Evolutionary conservation across 805 yeast species (phyloP).

Genomic region (Lachancea meyersii): DNA sequence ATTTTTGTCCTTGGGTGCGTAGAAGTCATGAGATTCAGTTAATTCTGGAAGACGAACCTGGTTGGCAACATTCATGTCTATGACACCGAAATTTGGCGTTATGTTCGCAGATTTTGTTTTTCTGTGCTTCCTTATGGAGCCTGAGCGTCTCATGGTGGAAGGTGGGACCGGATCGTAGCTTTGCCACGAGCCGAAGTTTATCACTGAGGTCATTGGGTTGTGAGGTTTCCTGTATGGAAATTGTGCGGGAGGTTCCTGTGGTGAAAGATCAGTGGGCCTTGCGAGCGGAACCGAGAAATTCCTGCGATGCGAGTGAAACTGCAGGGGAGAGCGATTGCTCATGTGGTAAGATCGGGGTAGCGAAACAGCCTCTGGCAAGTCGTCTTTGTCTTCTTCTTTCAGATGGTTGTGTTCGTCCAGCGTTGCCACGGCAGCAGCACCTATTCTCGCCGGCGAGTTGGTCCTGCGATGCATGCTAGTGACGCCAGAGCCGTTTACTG

Average conservation of each 20-base stretch:
- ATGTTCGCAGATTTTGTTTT: slow-evolving; percentile 23
- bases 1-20: neutral
- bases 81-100: slow-evolving; percentile 25
- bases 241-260: slow-evolving; percentile 5
- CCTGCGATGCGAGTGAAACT: slow-evolving; percentile 14
- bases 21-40: neutral
- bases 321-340: slow-evolving; percentile 7
- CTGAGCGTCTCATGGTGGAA: neutral
- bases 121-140: slow-evolving; percentile 20
- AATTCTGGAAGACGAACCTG: slow-evolving; percentile 11
- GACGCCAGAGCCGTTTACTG: slow-evolving; percentile 3
- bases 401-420: slow-evolving; percentile 27
- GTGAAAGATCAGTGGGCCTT: slow-evolving; percentile 4
- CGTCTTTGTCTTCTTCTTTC: slow-evolving; percentile 23
- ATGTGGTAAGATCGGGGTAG: neutral
- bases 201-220: slow-evolving; percentile 11
- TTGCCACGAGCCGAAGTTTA: slow-evolving; percentile 13
- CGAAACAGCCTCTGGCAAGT: neutral
- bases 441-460: slow-evolving; percentile 62
- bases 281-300: slow-evolving; percentile 21
- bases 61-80: slow-evolving; percentile 26
- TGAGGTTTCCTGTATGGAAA: slow-evolving; percentile 3
- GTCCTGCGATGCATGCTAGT: slow-evolving; percentile 34
- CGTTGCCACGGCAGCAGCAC: slow-evolving; percentile 64
- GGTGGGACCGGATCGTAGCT: slow-evolving; percentile 6